Percentiles rank a stretch among this genome's conserved stretches.
Evolutionary conservation across 768 basidiomycete species (phyloP).

Genomic region (Kondoa malvinella): DNA sequence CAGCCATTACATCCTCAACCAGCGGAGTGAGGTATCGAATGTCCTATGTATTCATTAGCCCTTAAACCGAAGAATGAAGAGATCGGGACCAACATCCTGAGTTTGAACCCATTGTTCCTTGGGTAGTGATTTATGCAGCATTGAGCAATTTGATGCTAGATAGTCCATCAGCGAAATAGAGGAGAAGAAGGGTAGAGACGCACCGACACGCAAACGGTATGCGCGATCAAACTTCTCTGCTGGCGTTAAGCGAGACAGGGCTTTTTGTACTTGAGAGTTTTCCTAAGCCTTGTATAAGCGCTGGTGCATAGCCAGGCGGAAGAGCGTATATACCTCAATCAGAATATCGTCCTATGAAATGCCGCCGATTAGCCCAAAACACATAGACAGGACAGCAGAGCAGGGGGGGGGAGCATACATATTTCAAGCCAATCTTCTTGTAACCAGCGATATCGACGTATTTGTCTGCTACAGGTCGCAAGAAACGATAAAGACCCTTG

Average conservation of each 20-base stretch:
- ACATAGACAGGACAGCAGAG: neutral
- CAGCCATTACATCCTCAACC: slow-evolving; percentile 52
- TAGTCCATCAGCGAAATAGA: too few relatives aligned
- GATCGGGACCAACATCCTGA: slow-evolving; percentile 44
- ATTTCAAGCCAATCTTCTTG: slow-evolving; percentile 58
- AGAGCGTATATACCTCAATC: slow-evolving; percentile 56
- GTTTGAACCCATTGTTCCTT: slow-evolving; percentile 62
- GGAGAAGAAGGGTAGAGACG: slow-evolving; percentile 31
- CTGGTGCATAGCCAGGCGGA: slow-evolving; percentile 48
- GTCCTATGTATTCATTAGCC: slow-evolving; percentile 65
- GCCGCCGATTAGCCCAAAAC: neutral
- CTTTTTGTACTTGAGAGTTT: slow-evolving; percentile 38
- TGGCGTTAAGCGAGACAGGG: slow-evolving; percentile 59
- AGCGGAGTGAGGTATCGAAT: slow-evolving; percentile 69
- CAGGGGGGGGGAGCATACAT: neutral
- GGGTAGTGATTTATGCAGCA: slow-evolving; percentile 61
- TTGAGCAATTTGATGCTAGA: slow-evolving; percentile 47
- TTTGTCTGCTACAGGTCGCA: slow-evolving; percentile 65
- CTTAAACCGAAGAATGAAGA: neutral
- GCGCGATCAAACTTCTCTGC: slow-evolving; percentile 74
- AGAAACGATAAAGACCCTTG: slow-evolving; percentile 46
- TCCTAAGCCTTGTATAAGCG: neutral
- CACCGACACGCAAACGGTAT: slow-evolving; percentile 56
- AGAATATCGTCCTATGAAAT: slow-evolving; percentile 93
- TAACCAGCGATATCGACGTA: slow-evolving; percentile 68